Evolutionary conservation across 75 land plant genomes (phyloP), one percentile per base, ranked within the genome.

Genomic region (Ceratopteris richardii): DNA sequence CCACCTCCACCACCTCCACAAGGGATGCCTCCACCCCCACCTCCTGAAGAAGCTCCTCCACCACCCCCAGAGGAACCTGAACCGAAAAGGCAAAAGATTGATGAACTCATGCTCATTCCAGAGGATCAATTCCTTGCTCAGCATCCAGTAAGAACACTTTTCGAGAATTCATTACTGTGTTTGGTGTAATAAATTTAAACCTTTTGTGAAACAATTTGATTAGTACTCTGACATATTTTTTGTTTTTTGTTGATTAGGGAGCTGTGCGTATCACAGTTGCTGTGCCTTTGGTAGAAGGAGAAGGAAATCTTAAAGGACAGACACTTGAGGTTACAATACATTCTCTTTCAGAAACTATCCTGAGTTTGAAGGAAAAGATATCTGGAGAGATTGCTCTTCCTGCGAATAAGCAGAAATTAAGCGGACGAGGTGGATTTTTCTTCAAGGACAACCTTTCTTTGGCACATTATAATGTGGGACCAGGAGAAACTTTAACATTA

Each of bases 11-110:
- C 90, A 26, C 68, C 73, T 52, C 82, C 77, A 44, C 84, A 73
- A 59, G 84, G 81, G 27, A 72, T 88, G 77, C 97, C 92, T 24
- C 96, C 97, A 13, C 95, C 94, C 1, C 95, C 83, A 29, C 82
- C 84, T 21, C 86, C 85, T 21, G 87, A 80, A 39, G 93, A 82
- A 51, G 84, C 80, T 43, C 86, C 86, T 20, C 98, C 98, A 1
- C 98, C 90, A 22, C 90, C 92, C 20, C 98, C 98, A 0, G 96
- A 93, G 19, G 98, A 93, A 56, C 98, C 98, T 6, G 98, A 93
- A 60, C 96, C 98, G 22, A 93, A 93, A 76, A 80, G 87, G 56
- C 90, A 82, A 57, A 88, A 75, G 73, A 58, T 89, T 42, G 98
- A 93, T 48, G 98, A 93, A 31, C 37, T 33, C 47, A 75, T 41